Conservation (phyloP, 1,284 basidiomycete genomes). For the Moniliella sp. region DNA sequence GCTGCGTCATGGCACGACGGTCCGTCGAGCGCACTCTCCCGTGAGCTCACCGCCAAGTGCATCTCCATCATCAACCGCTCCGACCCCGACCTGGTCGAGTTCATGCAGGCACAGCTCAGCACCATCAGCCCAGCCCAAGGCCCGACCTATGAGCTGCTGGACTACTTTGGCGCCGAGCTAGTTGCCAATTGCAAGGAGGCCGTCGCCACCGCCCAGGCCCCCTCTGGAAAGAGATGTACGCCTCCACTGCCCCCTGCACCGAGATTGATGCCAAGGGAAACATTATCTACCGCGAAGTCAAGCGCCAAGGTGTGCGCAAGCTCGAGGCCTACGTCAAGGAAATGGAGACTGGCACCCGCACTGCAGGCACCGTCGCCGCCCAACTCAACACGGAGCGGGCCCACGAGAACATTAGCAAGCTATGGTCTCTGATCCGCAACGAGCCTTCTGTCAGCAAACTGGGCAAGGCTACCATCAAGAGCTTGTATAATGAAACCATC, state of each 20-base stretch:
- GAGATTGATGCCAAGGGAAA: conserved; percentile 80
- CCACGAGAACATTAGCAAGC: conserved; percentile 77
- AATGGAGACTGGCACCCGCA: conserved; percentile 83
- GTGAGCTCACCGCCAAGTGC: conserved; percentile 44
- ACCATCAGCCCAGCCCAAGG: conserved; percentile 53
- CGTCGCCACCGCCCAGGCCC: conserved; percentile 59
- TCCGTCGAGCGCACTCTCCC: no score
- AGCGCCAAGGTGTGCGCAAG: conserved; percentile 82
- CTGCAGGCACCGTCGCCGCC: no score
- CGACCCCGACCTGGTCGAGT: conserved; percentile 47
- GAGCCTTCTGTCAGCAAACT: conserved; percentile 88
- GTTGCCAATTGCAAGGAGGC: conserved; percentile 80
- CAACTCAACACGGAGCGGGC: conserved; percentile 55
- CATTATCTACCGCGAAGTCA: conserved; percentile 78
- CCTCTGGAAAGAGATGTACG: conserved; percentile 50
- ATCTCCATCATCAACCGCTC: conserved; percentile 92
- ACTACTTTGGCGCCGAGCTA: conserved; percentile 85
- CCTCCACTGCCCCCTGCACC: conserved; percentile 78
- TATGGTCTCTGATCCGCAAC: conserved; percentile 89
- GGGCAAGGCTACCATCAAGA: conserved; percentile 91
- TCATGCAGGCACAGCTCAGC: conserved; percentile 90
- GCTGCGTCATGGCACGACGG: no score
- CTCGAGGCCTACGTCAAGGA: conserved; percentile 93
- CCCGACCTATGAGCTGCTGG: conserved; percentile 74
- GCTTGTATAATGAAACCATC: conserved; percentile 83